Percentiles rank a stretch among this genome's conserved stretches.
These are phyloP conservation scores for Colletotrichum sp. DNA, from an alignment of 2,329 filamentous ascomycete species.

Conservation along the genomic window DNA sequence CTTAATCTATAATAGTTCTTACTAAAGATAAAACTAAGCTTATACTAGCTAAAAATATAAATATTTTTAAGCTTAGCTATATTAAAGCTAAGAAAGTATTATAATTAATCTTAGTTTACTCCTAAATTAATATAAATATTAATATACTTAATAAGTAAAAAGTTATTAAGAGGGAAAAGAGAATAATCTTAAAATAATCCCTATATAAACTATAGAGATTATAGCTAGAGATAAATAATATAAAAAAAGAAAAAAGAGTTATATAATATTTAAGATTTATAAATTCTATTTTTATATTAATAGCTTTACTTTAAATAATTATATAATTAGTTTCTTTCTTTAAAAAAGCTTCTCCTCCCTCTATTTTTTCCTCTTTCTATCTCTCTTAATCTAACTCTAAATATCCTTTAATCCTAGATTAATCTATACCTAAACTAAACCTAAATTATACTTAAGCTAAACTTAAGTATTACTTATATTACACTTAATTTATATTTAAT, in stretches of 20 bases:
- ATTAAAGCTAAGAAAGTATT: not conserved
- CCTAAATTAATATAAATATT: not conserved
- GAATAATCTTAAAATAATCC: not conserved
- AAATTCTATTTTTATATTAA: not conserved
- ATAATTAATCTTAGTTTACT: not conserved
- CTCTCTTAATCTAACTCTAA: not conserved
- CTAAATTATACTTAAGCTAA: not conserved
- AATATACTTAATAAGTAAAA: not conserved
- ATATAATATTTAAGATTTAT: not conserved
- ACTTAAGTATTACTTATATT: not conserved
- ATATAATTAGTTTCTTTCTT: not conserved
- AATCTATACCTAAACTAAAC: not conserved
- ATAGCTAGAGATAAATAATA: not conserved
- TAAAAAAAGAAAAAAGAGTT: not conserved
- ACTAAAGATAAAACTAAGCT: not conserved
- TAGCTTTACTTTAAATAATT: not conserved
- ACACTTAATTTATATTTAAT: not conserved
- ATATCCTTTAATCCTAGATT: not conserved
- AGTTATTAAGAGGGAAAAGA: not conserved
- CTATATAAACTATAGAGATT: not conserved
- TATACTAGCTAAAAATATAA: not conserved
- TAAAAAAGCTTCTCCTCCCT: not conserved
- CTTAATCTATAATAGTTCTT: not conserved
- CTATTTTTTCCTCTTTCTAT: not conserved
- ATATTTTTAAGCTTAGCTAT: not conserved